These are phyloP conservation scores for Chenopodium berlandieri DNA, from an alignment of 148 eudicot species.

Conservation along the genomic window DNA sequence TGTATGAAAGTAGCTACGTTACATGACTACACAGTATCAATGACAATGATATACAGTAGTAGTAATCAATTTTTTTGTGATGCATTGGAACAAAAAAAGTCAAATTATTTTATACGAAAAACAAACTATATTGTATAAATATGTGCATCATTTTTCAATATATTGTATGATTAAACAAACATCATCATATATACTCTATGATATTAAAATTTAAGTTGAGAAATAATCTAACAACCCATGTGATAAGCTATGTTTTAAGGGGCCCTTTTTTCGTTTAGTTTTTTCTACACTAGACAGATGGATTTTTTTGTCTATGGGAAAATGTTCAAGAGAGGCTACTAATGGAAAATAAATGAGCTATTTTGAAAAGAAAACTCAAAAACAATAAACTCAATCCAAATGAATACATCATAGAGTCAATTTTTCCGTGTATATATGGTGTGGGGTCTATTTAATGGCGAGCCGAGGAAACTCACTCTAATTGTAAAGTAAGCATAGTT, in stretches of 20 bases:
- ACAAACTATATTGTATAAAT: no score
- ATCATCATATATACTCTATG: background rate
- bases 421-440: no score
- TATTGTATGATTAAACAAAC: no score
- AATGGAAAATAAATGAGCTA: background rate
- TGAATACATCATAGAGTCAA: no score
- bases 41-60: background rate
- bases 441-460: no score
- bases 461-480: no score
- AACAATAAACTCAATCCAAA: no score
- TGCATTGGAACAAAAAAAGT: background rate
- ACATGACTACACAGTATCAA: background rate
- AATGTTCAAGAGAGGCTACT: background rate
- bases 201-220: background rate
- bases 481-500: no score
- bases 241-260: background rate
- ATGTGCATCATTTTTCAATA: no score
- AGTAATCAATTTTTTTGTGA: background rate
- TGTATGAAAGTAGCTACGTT: background rate
- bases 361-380: background rate
- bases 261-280: background rate
- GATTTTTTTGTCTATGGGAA: background rate
- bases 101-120: background rate
- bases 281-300: background rate
- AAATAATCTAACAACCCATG: background rate